phyloP scores from a whole-genome alignment of 2,329 filamentous ascomycete species.

The Pseudogymnoascus sp. region DNA sequence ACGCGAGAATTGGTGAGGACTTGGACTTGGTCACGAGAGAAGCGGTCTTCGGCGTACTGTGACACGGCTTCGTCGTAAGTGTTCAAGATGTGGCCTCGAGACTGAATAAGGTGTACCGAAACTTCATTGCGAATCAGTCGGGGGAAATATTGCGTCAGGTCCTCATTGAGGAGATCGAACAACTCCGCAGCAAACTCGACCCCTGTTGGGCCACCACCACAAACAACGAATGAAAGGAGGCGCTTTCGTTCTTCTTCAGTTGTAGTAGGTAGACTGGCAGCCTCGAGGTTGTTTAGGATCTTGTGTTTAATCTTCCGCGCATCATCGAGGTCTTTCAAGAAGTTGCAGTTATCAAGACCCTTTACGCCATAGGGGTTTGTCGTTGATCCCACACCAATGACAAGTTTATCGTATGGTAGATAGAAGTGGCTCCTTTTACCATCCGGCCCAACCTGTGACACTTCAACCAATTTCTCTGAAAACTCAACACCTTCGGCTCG shows the following conservation, averaged over 20 bases:
- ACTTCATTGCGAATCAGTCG: constrained; percentile 92
- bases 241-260: constrained; percentile 77
- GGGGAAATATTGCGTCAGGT: constrained; percentile 75
- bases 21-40: constrained; percentile 83
- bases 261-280: constrained; percentile 87
- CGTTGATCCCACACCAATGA: constrained; percentile 82
- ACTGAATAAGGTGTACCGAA: constrained; percentile 94
- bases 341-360: constrained; percentile 86
- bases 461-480: constrained; percentile 80
- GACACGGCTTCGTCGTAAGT: constrained; percentile 96
- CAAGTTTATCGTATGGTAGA: constrained; percentile 92
- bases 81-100: constrained; percentile 88
- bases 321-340: constrained; percentile 91
- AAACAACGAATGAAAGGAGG: constrained; percentile 89
- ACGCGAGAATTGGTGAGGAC: constrained; percentile 90
- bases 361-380: constrained; percentile 95
- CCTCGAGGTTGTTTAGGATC: constrained; percentile 81
- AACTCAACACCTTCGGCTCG: constrained; percentile 86
- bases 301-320: constrained; percentile 82
- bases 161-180: constrained; percentile 93
- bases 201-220: constrained; percentile 89
- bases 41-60: constrained; percentile 82
- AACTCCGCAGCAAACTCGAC: constrained; percentile 97
- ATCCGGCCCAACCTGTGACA: constrained; percentile 60
- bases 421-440: constrained; percentile 81